Evolutionary conservation across 495 filamentous ascomycete genomes (phyloP).

Genomic region (Penicillium soppii): DNA sequence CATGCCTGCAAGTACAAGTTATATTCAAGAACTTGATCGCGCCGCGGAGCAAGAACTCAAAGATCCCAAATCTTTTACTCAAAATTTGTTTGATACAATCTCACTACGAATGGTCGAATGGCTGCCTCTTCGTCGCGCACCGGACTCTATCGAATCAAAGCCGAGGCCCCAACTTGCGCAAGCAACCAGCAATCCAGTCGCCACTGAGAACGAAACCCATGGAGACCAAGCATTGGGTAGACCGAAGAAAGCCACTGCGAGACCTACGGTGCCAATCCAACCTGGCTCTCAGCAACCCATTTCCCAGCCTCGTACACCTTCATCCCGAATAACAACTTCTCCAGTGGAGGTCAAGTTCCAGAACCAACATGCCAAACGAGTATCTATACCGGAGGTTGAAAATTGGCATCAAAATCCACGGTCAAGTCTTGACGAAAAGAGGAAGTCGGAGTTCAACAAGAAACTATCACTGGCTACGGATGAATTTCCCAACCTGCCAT

Average conservation of each 20-base stretch:
- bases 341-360: constrained; percentile 39
- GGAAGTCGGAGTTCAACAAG: constrained; percentile 28
- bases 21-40: constrained; percentile 22
- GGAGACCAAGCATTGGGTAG: constrained; percentile 9
- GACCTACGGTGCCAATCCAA: background rate
- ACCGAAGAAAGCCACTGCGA: constrained; percentile 6
- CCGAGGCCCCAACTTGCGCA: background rate
- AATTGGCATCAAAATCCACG: constrained; percentile 36
- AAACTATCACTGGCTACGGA: constrained; percentile 26
- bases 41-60: constrained; percentile 54
- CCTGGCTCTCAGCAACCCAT: background rate
- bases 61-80: constrained; percentile 82
- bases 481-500: constrained; percentile 33
- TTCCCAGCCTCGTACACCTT: constrained; percentile 32
- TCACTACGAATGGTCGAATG: constrained; percentile 79
- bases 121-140: constrained; percentile 55
- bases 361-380: constrained; percentile 41
- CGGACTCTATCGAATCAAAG: constrained; percentile 21
- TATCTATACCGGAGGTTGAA: constrained; percentile 40
- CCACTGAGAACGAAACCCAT: constrained; percentile 6
- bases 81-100: constrained; percentile 75
- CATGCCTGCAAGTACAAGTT: constrained; percentile 4
- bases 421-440: constrained; percentile 35
- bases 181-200: constrained; percentile 8
- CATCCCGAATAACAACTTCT: constrained; percentile 23